Conservation (phyloP, 257 asterid genomes). For the Perilla frutescens region DNA sequence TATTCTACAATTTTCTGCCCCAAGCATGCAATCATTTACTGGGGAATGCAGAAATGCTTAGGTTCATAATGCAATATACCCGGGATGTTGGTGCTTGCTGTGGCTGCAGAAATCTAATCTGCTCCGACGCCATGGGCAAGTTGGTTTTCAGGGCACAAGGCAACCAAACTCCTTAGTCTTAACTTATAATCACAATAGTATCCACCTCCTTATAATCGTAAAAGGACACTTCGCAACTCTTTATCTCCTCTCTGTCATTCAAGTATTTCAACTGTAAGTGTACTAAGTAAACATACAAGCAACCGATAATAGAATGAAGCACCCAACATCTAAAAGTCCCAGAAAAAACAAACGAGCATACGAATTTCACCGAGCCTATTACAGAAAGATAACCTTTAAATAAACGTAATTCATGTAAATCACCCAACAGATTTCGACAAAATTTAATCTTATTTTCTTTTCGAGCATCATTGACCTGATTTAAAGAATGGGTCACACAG, state of each 20-base stretch:
- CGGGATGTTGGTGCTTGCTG: conserved; percentile 58
- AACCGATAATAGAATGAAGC: conserved; percentile 22
- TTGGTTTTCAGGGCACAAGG: conserved; percentile 30
- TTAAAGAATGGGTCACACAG: not conserved
- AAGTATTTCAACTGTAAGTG: conserved; percentile 32
- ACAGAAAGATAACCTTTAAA: not conserved
- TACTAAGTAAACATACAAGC: conserved; percentile 21
- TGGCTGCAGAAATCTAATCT: conserved; percentile 61
- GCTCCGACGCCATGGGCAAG: conserved; percentile 63
- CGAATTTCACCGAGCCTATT: not conserved
- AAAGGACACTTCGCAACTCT: conserved; percentile 22
- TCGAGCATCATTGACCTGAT: conserved; percentile 29
- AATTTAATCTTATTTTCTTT: not conserved
- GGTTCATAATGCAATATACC: conserved; percentile 47
- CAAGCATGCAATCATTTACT: conserved; percentile 22
- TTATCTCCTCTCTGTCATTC: conserved; percentile 35
- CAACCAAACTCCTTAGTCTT: conserved; percentile 13
- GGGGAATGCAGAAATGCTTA: conserved; percentile 11
- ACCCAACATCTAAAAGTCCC: conserved; percentile 3
- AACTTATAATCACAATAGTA: not conserved
- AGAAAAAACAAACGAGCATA: conserved; percentile 1
- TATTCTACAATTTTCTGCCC: not conserved
- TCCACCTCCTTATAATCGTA: conserved; percentile 28
- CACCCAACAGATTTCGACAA: not conserved
- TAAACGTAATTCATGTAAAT: not conserved